phyloP scores from a whole-genome alignment of 768 basidiomycete species.

The Russula vinacea region DNA sequence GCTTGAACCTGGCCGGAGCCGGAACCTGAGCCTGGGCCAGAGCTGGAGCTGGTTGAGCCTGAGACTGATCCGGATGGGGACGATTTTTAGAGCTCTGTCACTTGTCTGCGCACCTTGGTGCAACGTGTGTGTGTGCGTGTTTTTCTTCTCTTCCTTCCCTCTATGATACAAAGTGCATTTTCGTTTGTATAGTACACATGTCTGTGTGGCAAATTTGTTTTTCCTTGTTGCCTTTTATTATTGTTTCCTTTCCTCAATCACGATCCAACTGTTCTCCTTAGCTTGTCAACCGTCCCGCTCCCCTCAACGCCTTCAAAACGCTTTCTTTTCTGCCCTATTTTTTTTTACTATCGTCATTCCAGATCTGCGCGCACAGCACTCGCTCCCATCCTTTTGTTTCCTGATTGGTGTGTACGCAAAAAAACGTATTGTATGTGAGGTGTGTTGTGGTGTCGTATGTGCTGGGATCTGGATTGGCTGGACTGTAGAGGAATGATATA shows the following conservation, averaged over 20 bases:
- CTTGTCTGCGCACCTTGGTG: no score
- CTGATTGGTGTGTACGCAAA: neutral
- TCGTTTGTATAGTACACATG: neutral
- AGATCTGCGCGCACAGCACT: neutral
- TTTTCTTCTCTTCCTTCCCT: no score
- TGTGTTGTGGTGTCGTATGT: neutral
- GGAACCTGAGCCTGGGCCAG: conserved; percentile 1
- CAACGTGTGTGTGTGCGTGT: no score
- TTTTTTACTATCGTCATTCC: neutral
- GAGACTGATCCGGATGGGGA: conserved; percentile 36
- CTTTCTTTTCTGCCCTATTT: neutral
- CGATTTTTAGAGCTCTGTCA: conserved; percentile 18
- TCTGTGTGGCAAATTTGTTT: no score
- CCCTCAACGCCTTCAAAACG: neutral
- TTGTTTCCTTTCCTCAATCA: neutral
- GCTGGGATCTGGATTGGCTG: neutral
- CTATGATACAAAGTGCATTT: neutral
- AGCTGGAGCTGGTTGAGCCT: conserved; percentile 1
- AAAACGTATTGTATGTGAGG: neutral
- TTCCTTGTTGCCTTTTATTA: neutral
- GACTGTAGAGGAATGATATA: neutral
- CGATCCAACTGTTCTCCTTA: neutral
- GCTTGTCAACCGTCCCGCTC: neutral
- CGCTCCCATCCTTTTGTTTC: neutral
- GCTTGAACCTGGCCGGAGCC: conserved; percentile 18